phyloP scores from a whole-genome alignment of 441 rosid species.

The Arabidopsis hybrid region DNA sequence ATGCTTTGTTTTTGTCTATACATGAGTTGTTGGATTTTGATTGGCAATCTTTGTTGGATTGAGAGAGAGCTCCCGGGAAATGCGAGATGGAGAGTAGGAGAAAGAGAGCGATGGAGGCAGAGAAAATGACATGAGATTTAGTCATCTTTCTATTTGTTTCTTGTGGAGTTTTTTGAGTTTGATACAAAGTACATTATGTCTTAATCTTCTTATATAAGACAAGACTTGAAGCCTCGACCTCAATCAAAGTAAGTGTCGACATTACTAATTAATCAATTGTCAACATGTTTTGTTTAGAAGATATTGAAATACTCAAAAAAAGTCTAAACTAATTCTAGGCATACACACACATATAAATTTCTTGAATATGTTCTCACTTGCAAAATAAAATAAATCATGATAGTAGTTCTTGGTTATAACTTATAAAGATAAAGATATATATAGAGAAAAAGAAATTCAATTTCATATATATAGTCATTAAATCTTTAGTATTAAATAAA shows the following conservation, averaged over 20 bases:
- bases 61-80: conserved; percentile 28
- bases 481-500: no score
- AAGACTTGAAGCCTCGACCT: not conserved
- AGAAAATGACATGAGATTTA: conserved; percentile 25
- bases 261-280: not conserved
- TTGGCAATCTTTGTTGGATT: conserved; percentile 20
- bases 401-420: not conserved
- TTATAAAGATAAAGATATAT: no score
- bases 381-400: not conserved
- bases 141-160: conserved; percentile 13
- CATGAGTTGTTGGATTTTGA: not conserved
- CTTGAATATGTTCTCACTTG: not conserved
- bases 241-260: conserved; percentile 1
- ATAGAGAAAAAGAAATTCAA: not conserved
- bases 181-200: not conserved
- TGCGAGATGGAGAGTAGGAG: conserved; percentile 28
- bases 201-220: not conserved
- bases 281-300: not conserved
- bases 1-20: conserved; percentile 34
- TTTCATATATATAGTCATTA: not conserved
- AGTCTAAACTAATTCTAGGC: not conserved
- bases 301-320: not conserved
- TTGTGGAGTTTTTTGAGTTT: not conserved
- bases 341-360: not conserved
- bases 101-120: not conserved